Base-by-base conservation (phyloP, 2,329 filamentous ascomycete species). In the Calonectria leucothoes region DNA sequence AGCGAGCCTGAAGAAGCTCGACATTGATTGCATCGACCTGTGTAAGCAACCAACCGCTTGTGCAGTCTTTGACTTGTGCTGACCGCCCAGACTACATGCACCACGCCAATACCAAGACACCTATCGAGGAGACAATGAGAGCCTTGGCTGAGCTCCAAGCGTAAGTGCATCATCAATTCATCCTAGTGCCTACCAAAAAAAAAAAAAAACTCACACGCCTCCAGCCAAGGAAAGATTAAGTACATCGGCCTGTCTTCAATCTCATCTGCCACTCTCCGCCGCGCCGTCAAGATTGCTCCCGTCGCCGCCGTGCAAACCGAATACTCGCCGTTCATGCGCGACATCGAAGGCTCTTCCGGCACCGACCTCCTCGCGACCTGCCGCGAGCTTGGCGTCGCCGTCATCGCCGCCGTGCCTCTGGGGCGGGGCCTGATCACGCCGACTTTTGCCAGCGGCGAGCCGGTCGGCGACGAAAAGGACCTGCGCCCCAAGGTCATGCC, bases 351-450 rank as follows among this genome's bases (percentile, higher is more conserved):
- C 12, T 20, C 51, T 3, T 81, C 84, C 0, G 70, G 70, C 0
- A 87, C 86, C 0, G 80, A 86, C 29, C 82, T 93, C 2, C 83
- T 93, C 1, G 82, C 85, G 33, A 90, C 91, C 0, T 89, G 87
- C 72, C 86, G 88, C n/a, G 89, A 92, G 78, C 87, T 93, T 3
- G 91, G 90, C 1, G 84, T 91, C 3, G 84, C 89, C 0, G 83
- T 91, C 7, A 86, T 93, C 2, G 88, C 89, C 2, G 92, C 91
- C 82, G 88, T 87, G 20, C 91, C 91, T 2, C 86, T 93, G 2
- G 91, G 90, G 2, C 86, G 91, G 1, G 91, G 91, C 12, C 82
- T 93, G 72, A 78, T 93, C 29, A 88, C 89, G 0, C 90, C 90
- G 4, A 80, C 89, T 79, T 84, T 84, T 49, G 86, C 84, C 4